These are phyloP conservation scores for Russula compacta DNA, from an alignment of 768 basidiomycete genomes.

Conservation along the genomic window DNA sequence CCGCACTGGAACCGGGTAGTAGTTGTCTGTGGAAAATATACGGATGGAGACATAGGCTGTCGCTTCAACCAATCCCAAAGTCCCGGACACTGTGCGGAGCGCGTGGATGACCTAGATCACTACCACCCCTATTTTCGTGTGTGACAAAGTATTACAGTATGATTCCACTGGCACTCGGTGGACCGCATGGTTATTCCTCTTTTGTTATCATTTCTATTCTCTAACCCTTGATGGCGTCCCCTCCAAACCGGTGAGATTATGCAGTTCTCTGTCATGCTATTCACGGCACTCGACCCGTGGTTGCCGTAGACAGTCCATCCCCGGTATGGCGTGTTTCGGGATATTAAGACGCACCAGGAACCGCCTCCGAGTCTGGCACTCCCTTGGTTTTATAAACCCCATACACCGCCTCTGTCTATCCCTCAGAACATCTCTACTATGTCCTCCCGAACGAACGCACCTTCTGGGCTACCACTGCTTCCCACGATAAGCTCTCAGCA, in stretches of 20 bases:
- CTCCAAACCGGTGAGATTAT: not conserved
- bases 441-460: not conserved
- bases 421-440: slow-evolving; percentile 1
- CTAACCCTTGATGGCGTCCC: slow-evolving; percentile 3
- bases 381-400: not conserved
- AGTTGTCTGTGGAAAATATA: not conserved
- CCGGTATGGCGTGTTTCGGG: slow-evolving; percentile 3
- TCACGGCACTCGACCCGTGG: not conserved
- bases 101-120: not conserved
- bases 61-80: not conserved
- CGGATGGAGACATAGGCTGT: not conserved
- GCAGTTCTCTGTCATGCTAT: not conserved
- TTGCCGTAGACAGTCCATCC: not conserved
- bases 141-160: not conserved
- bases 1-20: not conserved
- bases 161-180: not conserved
- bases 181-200: not conserved
- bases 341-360: not conserved
- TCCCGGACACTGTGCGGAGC: not conserved
- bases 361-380: not conserved
- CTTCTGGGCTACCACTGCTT: slow-evolving; percentile 1
- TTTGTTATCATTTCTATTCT: not conserved
- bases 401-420: not conserved
- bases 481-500: not conserved
- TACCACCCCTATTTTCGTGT: not conserved